Percentiles rank a stretch among this genome's conserved stretches.
These are phyloP conservation scores for Thyridium curvatum DNA, from an alignment of 2,329 filamentous ascomycete species.

Conservation along the genomic window DNA sequence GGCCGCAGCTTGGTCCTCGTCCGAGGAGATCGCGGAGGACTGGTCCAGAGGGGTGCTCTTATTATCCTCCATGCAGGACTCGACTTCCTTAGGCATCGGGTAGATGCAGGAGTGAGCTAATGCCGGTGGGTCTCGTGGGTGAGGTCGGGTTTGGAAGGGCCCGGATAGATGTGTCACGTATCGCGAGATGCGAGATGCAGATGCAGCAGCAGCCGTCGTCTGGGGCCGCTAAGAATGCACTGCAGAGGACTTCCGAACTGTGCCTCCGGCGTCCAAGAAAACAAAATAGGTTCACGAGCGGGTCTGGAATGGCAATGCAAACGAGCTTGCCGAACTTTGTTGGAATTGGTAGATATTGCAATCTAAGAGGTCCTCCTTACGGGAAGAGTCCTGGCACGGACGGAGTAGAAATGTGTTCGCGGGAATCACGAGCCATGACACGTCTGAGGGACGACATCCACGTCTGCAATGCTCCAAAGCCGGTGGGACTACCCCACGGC, in stretches of 20 bases:
- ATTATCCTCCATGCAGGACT: constrained; percentile 21
- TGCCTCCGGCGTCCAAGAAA: no score
- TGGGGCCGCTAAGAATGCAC: no score
- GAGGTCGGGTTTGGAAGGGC: constrained; percentile 1
- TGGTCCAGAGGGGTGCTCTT: constrained; percentile 20
- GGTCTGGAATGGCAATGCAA: no score
- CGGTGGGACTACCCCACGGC: constrained; percentile 17
- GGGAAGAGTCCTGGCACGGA: neutral
- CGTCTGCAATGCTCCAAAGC: neutral
- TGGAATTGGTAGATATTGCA: no score
- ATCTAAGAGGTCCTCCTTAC: no score
- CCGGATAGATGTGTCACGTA: neutral
- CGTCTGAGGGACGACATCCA: neutral
- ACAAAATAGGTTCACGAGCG: no score
- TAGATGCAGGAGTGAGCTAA: constrained; percentile 12
- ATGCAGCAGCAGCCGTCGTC: no score
- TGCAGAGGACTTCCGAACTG: no score
- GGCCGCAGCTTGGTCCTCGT: constrained; percentile 18
- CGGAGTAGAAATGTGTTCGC: constrained; percentile 1
- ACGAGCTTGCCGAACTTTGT: no score
- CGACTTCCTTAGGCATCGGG: constrained; percentile 11
- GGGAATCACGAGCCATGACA: neutral
- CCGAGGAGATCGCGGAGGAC: constrained; percentile 19
- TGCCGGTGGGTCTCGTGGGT: neutral
- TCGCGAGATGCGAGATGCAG: neutral